Evolutionary conservation across 202 grass and related monocot species (phyloP), one percentile per base, ranked within the genome.

Genomic region (Dendrocalamus latiflorus): DNA sequence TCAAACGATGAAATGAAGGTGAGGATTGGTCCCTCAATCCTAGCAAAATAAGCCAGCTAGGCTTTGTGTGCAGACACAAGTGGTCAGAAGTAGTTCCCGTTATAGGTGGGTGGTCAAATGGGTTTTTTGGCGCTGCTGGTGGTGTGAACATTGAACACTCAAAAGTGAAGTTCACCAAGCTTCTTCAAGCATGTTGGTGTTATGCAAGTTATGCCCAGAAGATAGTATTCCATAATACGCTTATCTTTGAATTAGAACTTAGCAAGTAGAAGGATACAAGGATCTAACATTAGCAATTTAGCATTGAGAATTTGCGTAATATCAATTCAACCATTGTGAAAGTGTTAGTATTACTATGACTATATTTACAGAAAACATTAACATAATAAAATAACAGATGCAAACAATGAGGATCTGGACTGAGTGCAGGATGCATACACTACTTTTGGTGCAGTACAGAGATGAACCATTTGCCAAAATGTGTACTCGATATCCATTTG

Each of bases 401-500:
- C 18, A 59, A 76, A 86, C 56, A 75, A 75, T 89, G 74, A 57
- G 37, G 66, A 91, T 86, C 42, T 79, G 54, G 42, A 83, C 45
- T 78, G 60, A 81, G 86, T 74, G 80, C 86, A 89, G 65, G 65
- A 92, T 86, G 83, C 95, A 28, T 95, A 98, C 96, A 98, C 96
- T 90, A 98, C 81, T 98, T 98, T 95, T 21, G 91, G 96, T 76
- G 96, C 95, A 83, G 91, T 95, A 92, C 93, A 98, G 50, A 98
- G 96, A 91, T 98, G 84, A 81, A 98, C 93, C 96, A 98, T 98
- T 95, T 98, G 96, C 96, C 96, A 98, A 89, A 98, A 95, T 57
- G 96, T 95, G 81, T 98, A 98, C 88, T 98, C 93, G n/a, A 95
- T 90, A 79, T 98, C 96, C 96, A 98, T 98, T 98, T 98, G 96